Percentiles rank a stretch among this genome's conserved stretches.
These are phyloP conservation scores for Wickerhamiella spandovensis DNA, from an alignment of 805 yeast species.

Conservation along the genomic window DNA sequence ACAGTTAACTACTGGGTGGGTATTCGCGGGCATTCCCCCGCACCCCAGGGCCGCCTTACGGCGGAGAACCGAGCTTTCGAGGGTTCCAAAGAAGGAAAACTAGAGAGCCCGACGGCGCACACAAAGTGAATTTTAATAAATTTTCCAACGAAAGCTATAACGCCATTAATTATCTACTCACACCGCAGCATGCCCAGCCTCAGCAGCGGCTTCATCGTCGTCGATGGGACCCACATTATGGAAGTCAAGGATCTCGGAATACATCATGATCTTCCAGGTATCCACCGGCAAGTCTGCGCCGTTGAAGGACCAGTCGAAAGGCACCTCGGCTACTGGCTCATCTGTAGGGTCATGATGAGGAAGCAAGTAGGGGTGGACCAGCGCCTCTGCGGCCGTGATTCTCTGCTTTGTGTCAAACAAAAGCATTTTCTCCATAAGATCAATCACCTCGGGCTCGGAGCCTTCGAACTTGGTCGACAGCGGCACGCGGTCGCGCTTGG, in stretches of 20 bases:
- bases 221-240: constrained; percentile 63
- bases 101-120: too few relatives aligned
- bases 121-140: too few relatives aligned
- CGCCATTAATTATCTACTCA: not conserved
- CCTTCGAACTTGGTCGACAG: constrained; percentile 64
- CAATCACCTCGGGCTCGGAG: constrained; percentile 60
- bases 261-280: constrained; percentile 99
- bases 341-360: constrained; percentile 97
- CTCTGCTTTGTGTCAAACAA: constrained; percentile 92
- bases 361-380: constrained; percentile 79
- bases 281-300: constrained; percentile 97
- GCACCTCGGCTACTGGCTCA: constrained; percentile 86
- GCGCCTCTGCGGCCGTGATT: constrained; percentile 81
- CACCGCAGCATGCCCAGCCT: not conserved
- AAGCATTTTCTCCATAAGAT: constrained; percentile 75
- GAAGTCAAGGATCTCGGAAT: constrained; percentile 89
- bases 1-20: too few relatives aligned
- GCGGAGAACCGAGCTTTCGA: too few relatives aligned
- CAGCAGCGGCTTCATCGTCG: constrained; percentile 6
- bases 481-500: constrained; percentile 86
- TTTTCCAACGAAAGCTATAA: not conserved
- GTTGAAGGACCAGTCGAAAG: constrained; percentile 96
- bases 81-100: too few relatives aligned
- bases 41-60: not conserved
- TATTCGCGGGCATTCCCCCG: too few relatives aligned